Conservation (phyloP, 2,329 filamentous ascomycete genomes). For the Aspergillus fischeri region DNA sequence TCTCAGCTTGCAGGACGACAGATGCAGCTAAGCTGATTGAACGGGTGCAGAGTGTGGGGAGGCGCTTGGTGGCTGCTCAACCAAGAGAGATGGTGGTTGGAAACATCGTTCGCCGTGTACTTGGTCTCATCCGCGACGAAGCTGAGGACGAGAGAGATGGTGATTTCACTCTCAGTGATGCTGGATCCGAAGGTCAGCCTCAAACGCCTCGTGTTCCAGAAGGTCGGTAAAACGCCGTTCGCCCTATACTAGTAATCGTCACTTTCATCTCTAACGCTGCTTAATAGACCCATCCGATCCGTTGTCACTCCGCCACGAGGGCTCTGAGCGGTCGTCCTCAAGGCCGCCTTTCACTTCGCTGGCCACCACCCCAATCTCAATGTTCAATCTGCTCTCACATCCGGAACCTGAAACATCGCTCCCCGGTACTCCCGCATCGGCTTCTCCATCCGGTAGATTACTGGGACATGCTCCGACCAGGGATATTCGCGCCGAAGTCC, state of each 20-base stretch:
- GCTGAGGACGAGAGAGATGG: slow-evolving; percentile 73
- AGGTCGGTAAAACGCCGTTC: slow-evolving; percentile 21
- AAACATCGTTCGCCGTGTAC: slow-evolving; percentile 86
- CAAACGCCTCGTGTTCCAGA: slow-evolving; percentile 38
- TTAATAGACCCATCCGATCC: slow-evolving; percentile 25
- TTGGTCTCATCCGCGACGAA: slow-evolving; percentile 88
- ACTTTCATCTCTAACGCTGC: slow-evolving; percentile 9
- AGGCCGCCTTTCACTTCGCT: slow-evolving; percentile 62
- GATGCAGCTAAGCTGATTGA: slow-evolving; percentile 75
- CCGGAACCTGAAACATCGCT: slow-evolving; percentile 46
- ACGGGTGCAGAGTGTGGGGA: slow-evolving; percentile 74
- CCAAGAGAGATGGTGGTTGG: slow-evolving; percentile 88
- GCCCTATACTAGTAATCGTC: no score
- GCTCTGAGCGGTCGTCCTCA: slow-evolving; percentile 29
- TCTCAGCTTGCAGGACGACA: slow-evolving; percentile 73
- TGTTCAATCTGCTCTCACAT: slow-evolving; percentile 83
- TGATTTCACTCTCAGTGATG: slow-evolving; percentile 58
- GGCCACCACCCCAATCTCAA: slow-evolving; percentile 59
- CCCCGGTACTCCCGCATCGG: slow-evolving; percentile 33
- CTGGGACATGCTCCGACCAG: slow-evolving; percentile 39
- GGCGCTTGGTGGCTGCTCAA: slow-evolving; percentile 73
- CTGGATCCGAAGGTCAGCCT: slow-evolving; percentile 51
- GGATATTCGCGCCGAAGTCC: slow-evolving; percentile 82
- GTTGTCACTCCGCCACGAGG: slow-evolving; percentile 25
- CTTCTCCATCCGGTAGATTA: slow-evolving; percentile 31